Evolutionary conservation across 176 grass and related monocot genomes (phyloP), one percentile per base, ranked within the genome.

Genomic region (Paspalum vaginatum): DNA sequence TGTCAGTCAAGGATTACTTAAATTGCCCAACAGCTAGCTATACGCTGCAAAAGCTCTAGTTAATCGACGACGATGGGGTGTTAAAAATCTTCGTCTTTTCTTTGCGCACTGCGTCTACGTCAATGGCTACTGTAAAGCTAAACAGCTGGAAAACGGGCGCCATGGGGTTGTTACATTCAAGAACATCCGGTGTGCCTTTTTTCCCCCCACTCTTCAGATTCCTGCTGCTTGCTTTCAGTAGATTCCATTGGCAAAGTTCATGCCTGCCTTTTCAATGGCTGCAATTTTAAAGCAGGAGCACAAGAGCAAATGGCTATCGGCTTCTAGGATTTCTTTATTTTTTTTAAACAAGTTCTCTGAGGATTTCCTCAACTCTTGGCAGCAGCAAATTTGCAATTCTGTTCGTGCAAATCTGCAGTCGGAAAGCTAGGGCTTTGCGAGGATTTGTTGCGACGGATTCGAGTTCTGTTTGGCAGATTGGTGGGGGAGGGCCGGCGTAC

Each of bases 211-310:
- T n/a, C n/a, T 0, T 0, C 11, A 11, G 74, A 83, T 77, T 39
- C 43, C 7, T 14, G 40, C 5, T 68, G 65, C 74, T 5, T 68
- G 65, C 64, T 70, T 77, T 61, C 45, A 59, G 74, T 39, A 51
- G 80, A 83, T 79, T 67, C 67, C 83, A 2, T 48, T 11, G 4
- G 0, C 52, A 81, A 75, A 75, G 68, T 61, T 52, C 60, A 1
- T 32, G 32, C 11, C 2, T 39, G 22, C 80, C 16, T 58, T 79
- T 71, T 47, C 21, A 44, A 7, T 11, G 8, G 49, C 50, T 60
- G 51, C 70, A 68, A 59, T 1, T 40, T 67, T 20, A 57, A 7
- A 60, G 42, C 21, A 83, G 60, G 4, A 66, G 25, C 25, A 42
- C 12, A 61, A n/a, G 4, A 43, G 11, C 65, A 32, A 43, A 49